Base-by-base conservation (phyloP, 2,329 filamentous ascomycete genomes). In the Trichoderma atroviride region DNA sequence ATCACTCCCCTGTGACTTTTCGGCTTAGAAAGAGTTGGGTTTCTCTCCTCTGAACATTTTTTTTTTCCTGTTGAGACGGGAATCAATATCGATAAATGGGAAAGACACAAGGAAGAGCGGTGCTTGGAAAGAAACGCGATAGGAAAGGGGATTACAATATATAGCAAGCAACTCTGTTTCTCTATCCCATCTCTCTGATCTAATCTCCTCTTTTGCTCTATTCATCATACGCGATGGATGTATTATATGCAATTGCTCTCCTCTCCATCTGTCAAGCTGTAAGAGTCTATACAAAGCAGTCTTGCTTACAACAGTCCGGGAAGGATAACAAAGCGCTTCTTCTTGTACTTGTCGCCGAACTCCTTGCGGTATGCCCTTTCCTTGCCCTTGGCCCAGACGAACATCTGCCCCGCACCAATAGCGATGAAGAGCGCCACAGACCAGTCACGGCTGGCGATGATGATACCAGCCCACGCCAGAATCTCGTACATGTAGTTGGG, bases 401-500 rank as follows among this genome's bases (percentile, higher is more conserved):
- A 88, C 96, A 99, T 98, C 81, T 94, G 93, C 29, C 82, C 85
- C 19, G 85, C 87, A 40, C 93, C 93, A 63, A 93, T 85, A 29
- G 85, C 78, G 71, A 92, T 89, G 81, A 98, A 98, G 24, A 97
- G 74, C 19, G 89, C 83, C 0, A 96, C 92, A 62, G 89, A 87
- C 84, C 91, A 91, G 81, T 91, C 94, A 76, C 92, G 90, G 75
- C 89, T 94, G 66, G 95, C 87, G 55, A 97, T 78, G 74, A 92
- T 90, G 68, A 98, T 85, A 31, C 94, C 94, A 35, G 92, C 75
- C 96, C 96, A 99, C 0, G 94, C 89, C 47, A 97, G 79, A 7
- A 92, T 86, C 82, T 99, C 96, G 75, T 96, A 98, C 84, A 97
- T 88, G 84, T 99, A 99, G 83, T 99, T 99, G 53, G 96, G 96